These are phyloP conservation scores for Baorangia bicolor DNA, from an alignment of 768 basidiomycete genomes.

Conservation along the genomic window DNA sequence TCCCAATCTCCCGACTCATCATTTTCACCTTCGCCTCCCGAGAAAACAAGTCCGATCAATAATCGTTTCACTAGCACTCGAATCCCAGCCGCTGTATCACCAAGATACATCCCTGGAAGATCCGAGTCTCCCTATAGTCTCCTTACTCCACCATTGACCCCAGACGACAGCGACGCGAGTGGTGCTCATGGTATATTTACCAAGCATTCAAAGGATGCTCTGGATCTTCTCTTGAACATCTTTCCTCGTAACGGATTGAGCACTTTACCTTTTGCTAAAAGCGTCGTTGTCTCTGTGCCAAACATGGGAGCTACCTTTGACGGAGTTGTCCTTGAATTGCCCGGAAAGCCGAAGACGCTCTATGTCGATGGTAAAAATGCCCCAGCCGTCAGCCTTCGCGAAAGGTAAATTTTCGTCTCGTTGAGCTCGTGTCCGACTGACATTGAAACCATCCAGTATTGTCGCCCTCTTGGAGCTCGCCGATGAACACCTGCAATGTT, in stretches of 20 bases:
- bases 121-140: constrained; percentile 41
- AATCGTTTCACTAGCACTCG: constrained; percentile 17
- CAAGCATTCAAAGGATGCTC: constrained; percentile 57
- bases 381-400: constrained; percentile 72
- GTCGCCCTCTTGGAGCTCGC: constrained; percentile 86
- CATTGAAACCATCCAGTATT: constrained; percentile 48
- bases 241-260: constrained; percentile 72
- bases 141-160: constrained; percentile 77
- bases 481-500: constrained; percentile 78
- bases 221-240: constrained; percentile 75
- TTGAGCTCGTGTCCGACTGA: constrained; percentile 5
- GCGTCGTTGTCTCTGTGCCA: constrained; percentile 70
- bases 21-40: constrained; percentile 31
- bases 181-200: constrained; percentile 41
- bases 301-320: constrained; percentile 70
- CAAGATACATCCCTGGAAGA: constrained; percentile 45
- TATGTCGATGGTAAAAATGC: constrained; percentile 87
- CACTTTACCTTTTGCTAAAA: constrained; percentile 70
- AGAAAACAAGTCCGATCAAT: constrained; percentile 21
- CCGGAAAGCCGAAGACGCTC: constrained; percentile 68
- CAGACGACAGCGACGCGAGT: constrained; percentile 57
- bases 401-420: constrained; percentile 54
- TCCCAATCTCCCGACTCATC: constrained; percentile 42
- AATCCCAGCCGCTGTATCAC: constrained; percentile 32
- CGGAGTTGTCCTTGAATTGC: constrained; percentile 74